phyloP scores from a whole-genome alignment of 805 yeast genomes.

The Diddensiella transvaalensis region DNA sequence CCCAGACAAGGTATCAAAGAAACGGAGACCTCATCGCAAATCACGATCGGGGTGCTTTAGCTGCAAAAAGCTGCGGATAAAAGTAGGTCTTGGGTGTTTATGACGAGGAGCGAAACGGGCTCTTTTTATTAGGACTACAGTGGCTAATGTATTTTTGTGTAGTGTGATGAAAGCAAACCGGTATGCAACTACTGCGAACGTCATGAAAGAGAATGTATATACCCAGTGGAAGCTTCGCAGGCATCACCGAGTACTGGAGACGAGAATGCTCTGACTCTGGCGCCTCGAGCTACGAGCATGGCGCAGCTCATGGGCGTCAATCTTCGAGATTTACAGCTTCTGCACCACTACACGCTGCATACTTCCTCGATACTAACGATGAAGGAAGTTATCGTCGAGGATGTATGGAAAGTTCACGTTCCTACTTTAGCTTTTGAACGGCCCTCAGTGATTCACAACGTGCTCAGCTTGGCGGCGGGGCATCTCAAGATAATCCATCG shows the following conservation, averaged over 20 bases:
- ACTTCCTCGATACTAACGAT: neutral
- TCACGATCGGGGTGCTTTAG: conserved; percentile 11
- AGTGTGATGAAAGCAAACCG: conserved; percentile 11
- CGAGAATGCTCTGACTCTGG: neutral
- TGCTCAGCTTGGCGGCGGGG: conserved; percentile 4
- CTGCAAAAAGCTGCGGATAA: conserved; percentile 11
- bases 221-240: neutral
- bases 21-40: conserved; percentile 8
- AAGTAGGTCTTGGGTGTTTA: neutral
- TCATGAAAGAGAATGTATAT: conserved; percentile 1
- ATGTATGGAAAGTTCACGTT: conserved; percentile 4
- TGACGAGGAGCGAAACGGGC: neutral
- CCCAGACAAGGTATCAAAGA: conserved; percentile 1
- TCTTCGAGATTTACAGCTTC: conserved; percentile 6
- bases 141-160: neutral
- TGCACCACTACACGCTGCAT: conserved; percentile 3
- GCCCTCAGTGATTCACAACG: conserved; percentile 3
- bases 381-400: neutral
- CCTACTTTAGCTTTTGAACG: conserved; percentile 2
- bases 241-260: neutral
- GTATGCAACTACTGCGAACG: conserved; percentile 6
- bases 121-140: neutral
- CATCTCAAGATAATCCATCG: neutral
- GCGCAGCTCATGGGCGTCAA: conserved; percentile 4
- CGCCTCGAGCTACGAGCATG: neutral